A percentile compares a stretch with the other conserved stretches of the same genome.
phyloP scores from a whole-genome alignment of 768 basidiomycete genomes.

The Lactifluus subvellereus region DNA sequence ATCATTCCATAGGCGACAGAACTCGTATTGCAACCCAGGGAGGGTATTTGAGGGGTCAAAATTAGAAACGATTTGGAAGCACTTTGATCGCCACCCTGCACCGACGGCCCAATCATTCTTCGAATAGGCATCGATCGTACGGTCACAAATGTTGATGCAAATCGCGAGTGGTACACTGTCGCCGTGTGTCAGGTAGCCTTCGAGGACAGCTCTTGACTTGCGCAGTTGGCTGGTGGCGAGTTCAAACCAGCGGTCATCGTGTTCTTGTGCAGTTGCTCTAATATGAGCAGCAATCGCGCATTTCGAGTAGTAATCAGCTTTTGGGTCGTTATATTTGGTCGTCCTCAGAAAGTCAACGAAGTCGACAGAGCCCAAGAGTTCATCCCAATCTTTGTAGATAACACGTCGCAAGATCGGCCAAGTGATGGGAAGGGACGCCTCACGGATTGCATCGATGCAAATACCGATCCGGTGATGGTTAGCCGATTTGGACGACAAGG shows the following conservation, averaged over 20 bases:
- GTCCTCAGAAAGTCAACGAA: background rate
- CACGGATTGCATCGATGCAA: background rate
- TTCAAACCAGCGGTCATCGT: no score
- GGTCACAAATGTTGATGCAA: no score
- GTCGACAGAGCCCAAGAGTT: background rate
- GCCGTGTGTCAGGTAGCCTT: no score
- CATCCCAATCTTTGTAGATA: background rate
- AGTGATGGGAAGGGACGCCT: constrained; percentile 1
- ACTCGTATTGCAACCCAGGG: background rate
- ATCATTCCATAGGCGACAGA: constrained; percentile 2
- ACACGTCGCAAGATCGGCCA: background rate
- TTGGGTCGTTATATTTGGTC: background rate
- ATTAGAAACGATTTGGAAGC: background rate
- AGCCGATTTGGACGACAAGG: background rate
- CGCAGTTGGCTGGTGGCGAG: no score
- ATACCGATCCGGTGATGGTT: background rate
- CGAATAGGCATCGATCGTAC: background rate
- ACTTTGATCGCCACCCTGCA: background rate
- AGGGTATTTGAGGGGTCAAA: background rate
- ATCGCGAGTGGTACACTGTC: no score
- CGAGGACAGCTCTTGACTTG: no score
- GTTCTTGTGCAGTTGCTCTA: background rate
- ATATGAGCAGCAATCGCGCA: background rate
- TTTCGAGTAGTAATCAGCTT: background rate
- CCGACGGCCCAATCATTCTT: background rate